These are phyloP conservation scores for Chrysoporthe austroafricana DNA, from an alignment of 2,329 filamentous ascomycete species.

Conservation along the genomic window DNA sequence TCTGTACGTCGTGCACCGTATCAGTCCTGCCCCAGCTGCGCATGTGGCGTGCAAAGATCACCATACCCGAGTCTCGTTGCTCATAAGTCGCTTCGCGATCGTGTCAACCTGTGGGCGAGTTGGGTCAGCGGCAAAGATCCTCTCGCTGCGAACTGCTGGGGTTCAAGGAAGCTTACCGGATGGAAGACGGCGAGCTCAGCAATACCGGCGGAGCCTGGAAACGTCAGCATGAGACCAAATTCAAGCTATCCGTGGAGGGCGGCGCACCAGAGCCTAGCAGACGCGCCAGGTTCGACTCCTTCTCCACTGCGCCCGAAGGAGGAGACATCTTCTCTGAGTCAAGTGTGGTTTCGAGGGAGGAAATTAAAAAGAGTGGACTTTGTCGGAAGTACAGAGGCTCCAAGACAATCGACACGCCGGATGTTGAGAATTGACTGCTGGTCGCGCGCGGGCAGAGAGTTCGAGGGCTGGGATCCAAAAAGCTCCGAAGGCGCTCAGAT, in stretches of 20 bases:
- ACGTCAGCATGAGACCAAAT: slow-evolving; percentile 18
- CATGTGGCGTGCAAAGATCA: not conserved
- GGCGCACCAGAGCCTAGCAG: slow-evolving; percentile 82
- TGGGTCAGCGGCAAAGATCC: slow-evolving; percentile 29
- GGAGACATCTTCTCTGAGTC: slow-evolving; percentile 60
- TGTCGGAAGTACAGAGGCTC: slow-evolving; percentile 12
- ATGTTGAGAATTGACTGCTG: slow-evolving; percentile 13
- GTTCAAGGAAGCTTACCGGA: slow-evolving; percentile 60
- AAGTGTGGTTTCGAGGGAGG: slow-evolving; percentile 6
- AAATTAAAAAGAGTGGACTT: slow-evolving; percentile 10
- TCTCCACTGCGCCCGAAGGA: slow-evolving; percentile 58
- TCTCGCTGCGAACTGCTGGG: slow-evolving; percentile 19
- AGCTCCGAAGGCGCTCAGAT: slow-evolving; percentile 23
- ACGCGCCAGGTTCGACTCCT: slow-evolving; percentile 86
- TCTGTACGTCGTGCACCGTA: slow-evolving; percentile 41
- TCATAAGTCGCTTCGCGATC: slow-evolving; percentile 98
- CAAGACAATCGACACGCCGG: slow-evolving; percentile 17
- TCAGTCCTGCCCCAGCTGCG: slow-evolving; percentile 19
- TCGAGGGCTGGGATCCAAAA: slow-evolving; percentile 6
- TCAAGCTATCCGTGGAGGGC: slow-evolving; percentile 15
- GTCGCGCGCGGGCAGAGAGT: slow-evolving; percentile 20
- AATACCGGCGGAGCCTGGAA: slow-evolving; percentile 84
- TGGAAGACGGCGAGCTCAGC: slow-evolving; percentile 93
- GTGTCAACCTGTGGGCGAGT: slow-evolving; percentile 77
- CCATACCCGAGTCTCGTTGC: slow-evolving; percentile 80